These are phyloP conservation scores for Trichopus zeylanicus DNA, from an alignment of 116 monocot genomes.

Conservation along the genomic window DNA sequence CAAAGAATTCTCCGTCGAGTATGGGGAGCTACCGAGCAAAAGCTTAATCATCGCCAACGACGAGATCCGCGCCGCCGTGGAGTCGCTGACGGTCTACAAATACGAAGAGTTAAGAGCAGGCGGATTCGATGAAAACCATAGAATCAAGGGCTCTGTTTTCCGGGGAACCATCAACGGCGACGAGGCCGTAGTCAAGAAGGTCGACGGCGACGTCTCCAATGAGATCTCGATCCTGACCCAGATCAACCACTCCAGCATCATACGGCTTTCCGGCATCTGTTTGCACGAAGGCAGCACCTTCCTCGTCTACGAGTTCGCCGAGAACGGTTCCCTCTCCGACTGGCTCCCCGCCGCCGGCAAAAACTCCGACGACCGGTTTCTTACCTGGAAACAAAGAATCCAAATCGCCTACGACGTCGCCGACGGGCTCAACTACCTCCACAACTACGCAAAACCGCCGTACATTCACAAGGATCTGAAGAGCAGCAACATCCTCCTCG, in stretches of 20 bases:
- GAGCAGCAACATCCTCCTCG: conserved; percentile 58
- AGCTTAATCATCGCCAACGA: background rate
- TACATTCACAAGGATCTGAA: conserved; percentile 59
- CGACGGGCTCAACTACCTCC: conserved; percentile 61
- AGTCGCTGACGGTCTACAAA: conserved; percentile 48
- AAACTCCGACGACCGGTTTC: background rate
- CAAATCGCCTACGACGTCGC: conserved; percentile 52
- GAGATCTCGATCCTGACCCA: conserved; percentile 49
- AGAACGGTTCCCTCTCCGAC: conserved; percentile 50
- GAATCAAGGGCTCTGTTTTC: conserved; percentile 47
- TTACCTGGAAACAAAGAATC: conserved; percentile 53
- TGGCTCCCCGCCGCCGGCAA: conserved; percentile 19
- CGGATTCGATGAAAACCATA: conserved; percentile 35
- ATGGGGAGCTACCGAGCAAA: background rate
- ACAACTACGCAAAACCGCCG: conserved; percentile 47
- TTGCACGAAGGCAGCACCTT: conserved; percentile 41
- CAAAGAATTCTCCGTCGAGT: background rate
- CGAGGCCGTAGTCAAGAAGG: conserved; percentile 42
- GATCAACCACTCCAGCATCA: conserved; percentile 53
- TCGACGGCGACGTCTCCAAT: conserved; percentile 37
- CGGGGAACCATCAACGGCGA: conserved; percentile 47
- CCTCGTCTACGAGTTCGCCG: conserved; percentile 61
- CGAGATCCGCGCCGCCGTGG: conserved; percentile 31
- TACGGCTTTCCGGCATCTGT: conserved; percentile 69
- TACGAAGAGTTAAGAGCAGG: conserved; percentile 44